Base-by-base conservation (phyloP, 345 rosid species). In the Lenwebbia sp. region DNA sequence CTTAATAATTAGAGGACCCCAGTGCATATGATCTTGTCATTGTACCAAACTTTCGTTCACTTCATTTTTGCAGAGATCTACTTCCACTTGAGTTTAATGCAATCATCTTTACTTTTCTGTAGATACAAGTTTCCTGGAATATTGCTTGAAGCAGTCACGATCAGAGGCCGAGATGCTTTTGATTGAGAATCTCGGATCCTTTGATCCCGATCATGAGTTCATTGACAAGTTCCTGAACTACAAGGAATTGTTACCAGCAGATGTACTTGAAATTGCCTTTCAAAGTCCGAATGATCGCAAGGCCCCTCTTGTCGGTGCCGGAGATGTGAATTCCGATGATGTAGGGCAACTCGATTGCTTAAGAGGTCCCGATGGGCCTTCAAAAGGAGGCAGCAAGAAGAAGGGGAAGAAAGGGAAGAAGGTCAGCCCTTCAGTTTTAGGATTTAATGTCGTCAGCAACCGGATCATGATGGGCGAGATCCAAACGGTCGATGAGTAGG, bases 381-480 rank as follows among this genome's bases (percentile, higher is more conserved):
- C 94, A 9, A 95, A 94, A 87, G 96, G 91, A 13, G 96, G 95
- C 85, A 93, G 96, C 83, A 95, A 94, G 95, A 96, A 92, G 85
- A 95, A 92, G 88, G 95, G 94, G 11, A 97, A 96, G 90, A 95
- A 94, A 90, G 98, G 98, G 82, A 97, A 97, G 94, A 96, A 96
- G 91, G 93, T 97, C 28, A 96, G 91, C 54, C 91, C 96, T 7
- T 88, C 97, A 19, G 98, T 91, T 86, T 87, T 97, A 53, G 99
- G 99, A n/a, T 97, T 97, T 70, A 97, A 92, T 50, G 99, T 97
- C 22, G 99, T 97, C 60, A 97, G 99, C 87, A 96, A 97, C 93
- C 93, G 99, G 87, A 97, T 97, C 86, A 95, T 95, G 99, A 97
- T 91, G 99, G 99, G 99, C 33, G 99, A 97, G 96, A 96, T 96